phyloP scores from a whole-genome alignment of 2,329 filamentous ascomycete genomes.

The Pestalotiopsis sp. region DNA sequence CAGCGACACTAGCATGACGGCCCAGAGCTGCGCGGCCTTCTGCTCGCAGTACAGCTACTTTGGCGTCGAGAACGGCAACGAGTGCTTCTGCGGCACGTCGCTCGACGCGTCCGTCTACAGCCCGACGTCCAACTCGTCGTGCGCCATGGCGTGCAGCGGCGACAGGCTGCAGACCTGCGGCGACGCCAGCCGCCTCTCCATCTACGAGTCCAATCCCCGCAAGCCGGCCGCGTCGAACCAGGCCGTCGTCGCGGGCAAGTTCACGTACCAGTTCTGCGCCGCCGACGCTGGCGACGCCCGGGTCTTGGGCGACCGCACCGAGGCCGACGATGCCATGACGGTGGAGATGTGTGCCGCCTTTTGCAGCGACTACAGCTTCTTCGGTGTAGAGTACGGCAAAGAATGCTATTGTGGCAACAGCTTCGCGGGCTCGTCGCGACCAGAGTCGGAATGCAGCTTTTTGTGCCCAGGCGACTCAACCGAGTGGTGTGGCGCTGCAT shows the following conservation, averaged over 20 bases:
- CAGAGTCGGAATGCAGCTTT: slow-evolving; percentile 37
- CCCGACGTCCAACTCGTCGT: slow-evolving; percentile 47
- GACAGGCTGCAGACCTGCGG: slow-evolving; percentile 51
- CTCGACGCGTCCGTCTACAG: slow-evolving; percentile 38
- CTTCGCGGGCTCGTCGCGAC: not conserved
- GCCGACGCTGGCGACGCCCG: not conserved
- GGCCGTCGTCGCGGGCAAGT: not conserved
- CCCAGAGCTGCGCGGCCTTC: slow-evolving; percentile 37
- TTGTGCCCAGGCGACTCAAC: slow-evolving; percentile 40
- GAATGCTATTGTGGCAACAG: slow-evolving; percentile 3
- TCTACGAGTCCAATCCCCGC: slow-evolving; percentile 35
- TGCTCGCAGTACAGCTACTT: slow-evolving; percentile 37
- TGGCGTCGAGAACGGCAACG: slow-evolving; percentile 47
- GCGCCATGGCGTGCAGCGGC: slow-evolving; percentile 49
- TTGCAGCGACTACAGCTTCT: not conserved
- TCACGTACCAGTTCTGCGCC: not conserved
- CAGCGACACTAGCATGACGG: slow-evolving; percentile 33
- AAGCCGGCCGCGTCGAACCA: not conserved
- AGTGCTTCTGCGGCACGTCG: slow-evolving; percentile 53
- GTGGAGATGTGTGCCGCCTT: slow-evolving; percentile 4
- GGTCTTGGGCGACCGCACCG: not conserved
- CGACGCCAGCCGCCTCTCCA: slow-evolving; percentile 50
- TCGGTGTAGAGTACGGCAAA: slow-evolving; percentile 2
- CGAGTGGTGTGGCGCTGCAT: slow-evolving; percentile 4
- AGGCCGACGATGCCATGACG: not conserved